A percentile compares a stretch with the other conserved stretches of the same genome.
phyloP scores from a whole-genome alignment of 345 rosid genomes.

The Eucalyptus polyanthemos region DNA sequence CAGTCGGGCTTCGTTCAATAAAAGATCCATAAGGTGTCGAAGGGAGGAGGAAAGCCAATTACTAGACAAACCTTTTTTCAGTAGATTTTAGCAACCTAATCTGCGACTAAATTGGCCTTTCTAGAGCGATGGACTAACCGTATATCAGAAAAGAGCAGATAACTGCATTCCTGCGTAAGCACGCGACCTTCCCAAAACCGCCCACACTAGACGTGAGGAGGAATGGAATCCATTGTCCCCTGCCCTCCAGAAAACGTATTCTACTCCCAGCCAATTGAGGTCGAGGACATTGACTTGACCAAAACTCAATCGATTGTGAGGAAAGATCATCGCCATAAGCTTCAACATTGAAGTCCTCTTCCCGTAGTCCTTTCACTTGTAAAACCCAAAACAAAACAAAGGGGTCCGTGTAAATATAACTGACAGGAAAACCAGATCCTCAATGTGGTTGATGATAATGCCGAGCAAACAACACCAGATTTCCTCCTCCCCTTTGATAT shows the following conservation, averaged over 20 bases:
- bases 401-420: background rate
- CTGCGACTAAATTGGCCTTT: background rate
- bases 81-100: background rate
- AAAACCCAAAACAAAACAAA: background rate
- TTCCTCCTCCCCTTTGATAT: background rate
- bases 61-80: too few species aligned
- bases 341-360: background rate
- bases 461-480: background rate
- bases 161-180: background rate
- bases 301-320: background rate
- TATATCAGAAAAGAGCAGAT: background rate
- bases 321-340: background rate
- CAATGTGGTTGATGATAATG: background rate
- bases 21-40: too few species aligned
- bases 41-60: too few species aligned
- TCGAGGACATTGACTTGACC: background rate
- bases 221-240: background rate
- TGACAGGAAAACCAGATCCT: background rate
- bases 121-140: background rate
- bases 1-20: background rate
- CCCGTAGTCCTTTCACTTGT: background rate
- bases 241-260: background rate
- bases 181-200: background rate
- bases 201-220: background rate
- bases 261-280: background rate